A percentile compares a stretch with the other conserved stretches of the same genome.
Conservation (phyloP, 78 protist species). For the Dictyostelium capitatum region DNA sequence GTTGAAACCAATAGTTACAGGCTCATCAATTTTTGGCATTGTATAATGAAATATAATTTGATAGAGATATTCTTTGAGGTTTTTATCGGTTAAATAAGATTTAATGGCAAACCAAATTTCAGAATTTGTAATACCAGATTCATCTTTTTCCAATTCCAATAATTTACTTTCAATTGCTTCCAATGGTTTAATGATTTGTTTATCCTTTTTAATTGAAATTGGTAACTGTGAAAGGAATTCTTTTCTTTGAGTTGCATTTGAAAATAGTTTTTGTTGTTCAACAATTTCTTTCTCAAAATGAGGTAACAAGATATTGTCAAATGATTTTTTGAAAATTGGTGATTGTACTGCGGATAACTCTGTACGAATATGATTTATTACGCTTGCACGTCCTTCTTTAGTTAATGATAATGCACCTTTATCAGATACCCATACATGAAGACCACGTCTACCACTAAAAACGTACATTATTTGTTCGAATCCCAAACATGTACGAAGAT, state of each 20-base stretch:
- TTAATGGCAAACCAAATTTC: conserved; percentile 48
- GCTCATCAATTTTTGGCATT: conserved; percentile 96
- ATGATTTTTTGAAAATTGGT: conserved; percentile 7
- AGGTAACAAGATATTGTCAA: conserved; percentile 51
- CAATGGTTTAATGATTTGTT: not conserved
- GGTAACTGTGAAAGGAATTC: conserved; percentile 6
- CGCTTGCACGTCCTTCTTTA: conserved; percentile 87
- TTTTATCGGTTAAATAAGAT: not conserved
- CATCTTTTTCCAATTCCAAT: not conserved
- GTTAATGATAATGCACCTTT: conserved; percentile 86
- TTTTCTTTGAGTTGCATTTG: conserved; percentile 29
- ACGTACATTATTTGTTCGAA: conserved; percentile 96
- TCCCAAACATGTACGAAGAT: conserved; percentile 92
- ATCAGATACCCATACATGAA: conserved; percentile 99
- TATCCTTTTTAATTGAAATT: not conserved
- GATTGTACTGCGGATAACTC: not conserved
- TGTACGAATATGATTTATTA: conserved; percentile 83
- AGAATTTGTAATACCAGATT: not conserved
- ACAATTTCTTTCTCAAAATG: conserved; percentile 55
- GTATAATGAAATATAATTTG: conserved; percentile 86
- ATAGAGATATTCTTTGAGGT: conserved; percentile 18
- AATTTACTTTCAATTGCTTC: conserved; percentile 1
- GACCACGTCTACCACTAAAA: conserved; percentile 99
- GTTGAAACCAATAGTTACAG: conserved; percentile 91
- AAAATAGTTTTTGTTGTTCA: conserved; percentile 55